Evolutionary conservation across 805 yeast species (phyloP).

Genomic region (Metschnikowia arizonensis): DNA sequence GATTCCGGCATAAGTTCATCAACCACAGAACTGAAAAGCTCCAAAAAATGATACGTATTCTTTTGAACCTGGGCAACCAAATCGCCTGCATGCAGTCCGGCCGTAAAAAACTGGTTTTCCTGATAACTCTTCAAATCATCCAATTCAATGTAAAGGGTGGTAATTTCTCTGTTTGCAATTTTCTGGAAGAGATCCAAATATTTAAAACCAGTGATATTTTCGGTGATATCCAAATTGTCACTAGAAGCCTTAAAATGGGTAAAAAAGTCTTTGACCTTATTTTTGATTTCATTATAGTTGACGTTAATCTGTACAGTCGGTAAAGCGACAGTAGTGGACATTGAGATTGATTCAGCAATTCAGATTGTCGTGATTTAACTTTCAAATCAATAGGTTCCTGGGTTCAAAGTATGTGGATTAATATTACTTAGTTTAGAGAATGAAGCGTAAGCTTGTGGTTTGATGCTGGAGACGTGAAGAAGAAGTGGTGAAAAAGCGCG

Average conservation of each 20-base stretch:
- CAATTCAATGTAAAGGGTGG: slow-evolving; percentile 67
- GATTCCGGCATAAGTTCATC: slow-evolving; percentile 87
- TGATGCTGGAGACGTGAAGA: not conserved
- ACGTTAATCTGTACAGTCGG: slow-evolving; percentile 68
- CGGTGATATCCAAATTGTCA: slow-evolving; percentile 6
- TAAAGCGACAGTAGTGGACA: slow-evolving; percentile 33
- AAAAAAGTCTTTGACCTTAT: slow-evolving; percentile 60
- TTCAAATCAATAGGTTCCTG: no score
- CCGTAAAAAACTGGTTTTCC: slow-evolving; percentile 31
- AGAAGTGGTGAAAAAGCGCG: slow-evolving; percentile 6
- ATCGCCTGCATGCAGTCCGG: slow-evolving; percentile 19
- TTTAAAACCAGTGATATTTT: slow-evolving; percentile 39
- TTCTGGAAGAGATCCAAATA: slow-evolving; percentile 71
- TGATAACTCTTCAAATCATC: slow-evolving; percentile 80
- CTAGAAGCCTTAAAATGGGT: slow-evolving; percentile 53
- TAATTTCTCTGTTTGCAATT: slow-evolving; percentile 76
- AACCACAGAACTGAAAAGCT: slow-evolving; percentile 66
- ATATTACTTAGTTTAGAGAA: no score
- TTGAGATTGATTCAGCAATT: not conserved
- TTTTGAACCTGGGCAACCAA: slow-evolving; percentile 58
- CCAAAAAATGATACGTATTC: slow-evolving; percentile 77
- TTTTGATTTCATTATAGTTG: slow-evolving; percentile 65
- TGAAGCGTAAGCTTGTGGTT: not conserved
- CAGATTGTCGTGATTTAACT: no score
- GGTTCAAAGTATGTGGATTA: no score